Conservation (phyloP, 2,329 filamentous ascomycete genomes). For the Colletotrichum sp. region DNA sequence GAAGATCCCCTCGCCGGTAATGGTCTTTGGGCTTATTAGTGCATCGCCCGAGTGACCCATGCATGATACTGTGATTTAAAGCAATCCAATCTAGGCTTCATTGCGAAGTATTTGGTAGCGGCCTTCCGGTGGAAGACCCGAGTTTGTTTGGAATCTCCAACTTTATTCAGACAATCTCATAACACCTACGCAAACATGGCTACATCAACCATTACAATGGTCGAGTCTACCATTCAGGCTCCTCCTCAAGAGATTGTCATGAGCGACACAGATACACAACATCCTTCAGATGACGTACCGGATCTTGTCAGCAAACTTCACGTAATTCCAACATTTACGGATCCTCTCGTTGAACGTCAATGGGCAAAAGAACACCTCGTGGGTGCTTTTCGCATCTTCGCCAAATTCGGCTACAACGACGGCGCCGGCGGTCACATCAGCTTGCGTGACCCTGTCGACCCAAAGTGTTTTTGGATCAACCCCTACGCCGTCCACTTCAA, state of each 20-base stretch:
- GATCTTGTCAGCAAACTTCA: neutral
- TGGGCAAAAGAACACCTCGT: neutral
- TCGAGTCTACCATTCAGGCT: neutral
- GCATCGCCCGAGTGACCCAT: neutral
- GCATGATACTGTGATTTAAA: neutral
- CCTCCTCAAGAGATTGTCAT: neutral
- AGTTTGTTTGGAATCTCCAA: neutral
- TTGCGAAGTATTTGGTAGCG: neutral
- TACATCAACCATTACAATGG: neutral
- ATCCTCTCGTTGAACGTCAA: neutral
- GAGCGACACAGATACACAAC: neutral
- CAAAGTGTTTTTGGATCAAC: neutral
- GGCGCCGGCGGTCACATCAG: neutral
- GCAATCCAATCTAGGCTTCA: neutral
- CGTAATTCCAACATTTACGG: neutral
- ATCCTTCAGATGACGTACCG: neutral
- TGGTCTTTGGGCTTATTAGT: neutral
- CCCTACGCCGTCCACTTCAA: neutral
- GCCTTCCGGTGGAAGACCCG: fast-evolving
- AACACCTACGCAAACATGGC: neutral
- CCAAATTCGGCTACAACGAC: neutral
- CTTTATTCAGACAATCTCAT: neutral
- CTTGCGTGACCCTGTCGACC: neutral
- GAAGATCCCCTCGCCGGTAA: neutral
- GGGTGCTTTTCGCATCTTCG: neutral